Evolutionary conservation across 169 alveolate genomes (phyloP), one percentile per base, ranked within the genome.

Genomic region (Besnoitia besnoiti): DNA sequence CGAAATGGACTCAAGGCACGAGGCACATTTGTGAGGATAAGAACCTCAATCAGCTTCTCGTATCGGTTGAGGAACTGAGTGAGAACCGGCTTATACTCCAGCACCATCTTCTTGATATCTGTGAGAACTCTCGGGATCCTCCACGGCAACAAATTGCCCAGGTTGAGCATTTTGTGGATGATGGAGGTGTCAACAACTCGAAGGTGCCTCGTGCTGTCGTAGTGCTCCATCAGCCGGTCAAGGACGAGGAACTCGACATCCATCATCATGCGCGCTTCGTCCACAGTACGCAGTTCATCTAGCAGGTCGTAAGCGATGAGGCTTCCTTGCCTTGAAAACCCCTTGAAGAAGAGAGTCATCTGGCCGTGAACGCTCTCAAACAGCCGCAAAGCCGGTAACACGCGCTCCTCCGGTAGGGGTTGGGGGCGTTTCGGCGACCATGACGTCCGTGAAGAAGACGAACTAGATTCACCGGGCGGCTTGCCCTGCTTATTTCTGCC

Each of bases 171-270:
- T 35, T 87, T 44, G 47, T n/a, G 24, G 35, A 87, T 47, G 30
- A 87, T 27, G 42, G 21, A 61, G 5, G 92, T 75, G 49, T 87
- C 92, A 21, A 87, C 85, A 59, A 87, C 47, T 46, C 92, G 92
- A 35, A 87, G 55, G 40, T 87, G 92, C 7, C 35, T 35, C 35
- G 30, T 1, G 42, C 42, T 47, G 21, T 42, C 35, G 92, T 87
- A 87, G 73, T 87, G 44, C 73, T 87, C 92, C 84, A 87, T 73
- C 47, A 87, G 49, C 40, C 76, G 84, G 59, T 87, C 92, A 62
- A 87, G 47, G 85, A 87, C 76, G 46, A 55, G 92, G 47, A 61
- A 87, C 85, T 87, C 92, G 49, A 87, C 92, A 24, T 87, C 84
- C 92, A 87, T 87, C 55, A 87, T 40, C 16, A 14, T 7, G 80